Evolutionary conservation across 1,284 basidiomycete genomes (phyloP), one percentile per base, ranked within the genome.

Genomic region (Trichosporon sp.): DNA sequence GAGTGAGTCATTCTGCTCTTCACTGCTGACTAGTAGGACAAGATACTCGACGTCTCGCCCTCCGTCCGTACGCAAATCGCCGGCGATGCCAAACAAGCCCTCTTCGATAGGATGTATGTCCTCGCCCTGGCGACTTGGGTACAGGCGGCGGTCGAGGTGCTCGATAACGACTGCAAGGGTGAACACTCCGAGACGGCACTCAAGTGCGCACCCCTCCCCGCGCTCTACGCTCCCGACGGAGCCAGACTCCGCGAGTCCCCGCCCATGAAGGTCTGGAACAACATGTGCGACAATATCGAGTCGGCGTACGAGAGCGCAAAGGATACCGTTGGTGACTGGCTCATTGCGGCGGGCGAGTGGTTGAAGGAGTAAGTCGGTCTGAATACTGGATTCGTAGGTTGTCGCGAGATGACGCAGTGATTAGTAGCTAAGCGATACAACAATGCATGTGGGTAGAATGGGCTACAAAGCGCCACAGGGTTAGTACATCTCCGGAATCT

Each of bases 401-500:
- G 43, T 16, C 16, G 4, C 8, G 35, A 37, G 6, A 10, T 37
- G 5, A 5, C 8, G 35, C 35, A 37, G 43, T 46, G 10, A 46
- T 14, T n/a, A n/a, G 43, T 16, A 6, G 19, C 10, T 54, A 54
- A 21, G 51, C 3, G 51, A 21, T 54, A 54, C 51, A 54, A 54
- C 51, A 51, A 21, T 54, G 51, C 51, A 54, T 54, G 51, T n/a
- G n/a, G 46, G 46, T 19, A n/a, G 10, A 14, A 6, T 2, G 46
- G 19, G 46, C 35, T 37, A 48, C 38, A 12, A 40, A 37, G 6
- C 43, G 26, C 43, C 46, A 7, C 46, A 37, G 11, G 46, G 2
- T 43, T 14, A 65, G 21, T 65, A 40, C 38, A 65, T 12, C 10
- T 65, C 64, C 19, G 21, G 35, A 16, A 65, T 46, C 21, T 65